Conservation (phyloP, 2,329 filamentous ascomycete genomes). For the Xenoacremonium recifei region DNA sequence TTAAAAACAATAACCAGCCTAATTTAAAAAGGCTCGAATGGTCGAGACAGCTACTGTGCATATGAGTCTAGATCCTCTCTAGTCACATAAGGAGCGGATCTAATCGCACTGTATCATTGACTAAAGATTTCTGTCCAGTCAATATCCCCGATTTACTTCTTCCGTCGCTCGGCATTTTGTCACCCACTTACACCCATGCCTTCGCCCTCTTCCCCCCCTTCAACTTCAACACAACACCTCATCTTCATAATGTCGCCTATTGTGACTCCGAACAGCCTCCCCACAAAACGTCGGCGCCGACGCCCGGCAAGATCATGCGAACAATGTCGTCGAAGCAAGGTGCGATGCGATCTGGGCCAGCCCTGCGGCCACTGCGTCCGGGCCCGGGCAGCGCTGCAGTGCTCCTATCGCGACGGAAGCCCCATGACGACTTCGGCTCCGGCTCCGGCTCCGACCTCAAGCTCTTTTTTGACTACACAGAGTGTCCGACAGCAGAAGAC, state of each 20-base stretch:
- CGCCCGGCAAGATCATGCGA: slow-evolving; percentile 24
- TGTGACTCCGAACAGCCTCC: slow-evolving; percentile 4
- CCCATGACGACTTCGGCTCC: not conserved
- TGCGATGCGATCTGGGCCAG: slow-evolving; percentile 20
- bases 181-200: slow-evolving; percentile 11
- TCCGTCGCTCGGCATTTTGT: slow-evolving; percentile 10
- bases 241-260: slow-evolving; percentile 5
- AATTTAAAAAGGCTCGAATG: no score
- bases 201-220: not conserved
- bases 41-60: no score
- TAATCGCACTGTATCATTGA: no score
- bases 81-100: no score
- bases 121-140: no score
- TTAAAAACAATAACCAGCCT: no score
- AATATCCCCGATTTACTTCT: no score
- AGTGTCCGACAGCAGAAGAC: not conserved
- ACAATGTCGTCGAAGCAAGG: slow-evolving; percentile 25
- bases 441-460: no score
- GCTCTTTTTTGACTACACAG: no score
- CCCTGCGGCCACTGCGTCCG: slow-evolving; percentile 23
- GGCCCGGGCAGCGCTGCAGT: slow-evolving; percentile 21
- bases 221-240: not conserved
- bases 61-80: no score
- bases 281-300: slow-evolving; percentile 21
- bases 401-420: slow-evolving; percentile 22